Base-by-base conservation (phyloP, 2,329 filamentous ascomycete genomes). In the Fusarium sp. region DNA sequence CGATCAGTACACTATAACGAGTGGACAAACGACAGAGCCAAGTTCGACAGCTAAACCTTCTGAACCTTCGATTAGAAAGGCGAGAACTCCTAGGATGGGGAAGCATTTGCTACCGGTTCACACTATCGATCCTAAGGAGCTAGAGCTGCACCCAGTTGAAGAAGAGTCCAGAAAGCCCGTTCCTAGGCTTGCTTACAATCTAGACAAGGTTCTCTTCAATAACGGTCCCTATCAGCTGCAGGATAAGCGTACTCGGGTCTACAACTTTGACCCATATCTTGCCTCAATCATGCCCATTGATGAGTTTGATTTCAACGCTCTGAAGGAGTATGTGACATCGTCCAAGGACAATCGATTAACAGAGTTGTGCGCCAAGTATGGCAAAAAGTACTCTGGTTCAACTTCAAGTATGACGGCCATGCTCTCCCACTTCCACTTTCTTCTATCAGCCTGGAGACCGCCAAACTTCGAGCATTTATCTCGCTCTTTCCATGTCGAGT, bases 261-360 rank as follows among this genome's bases (percentile, higher is more conserved):
- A 90, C 85, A 99, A 99, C 78, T 99, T 99, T 74, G 95, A 99
- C 76, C 96, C 97, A 0, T 98, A 98, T 75, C 86, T 99, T 21
- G 89, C 94, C 63, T 90, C 89, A 53, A 97, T 99, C 73, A 98
- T 98, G 93, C 94, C 96, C 3, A 90, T 96, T 18, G 84, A 88
- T 4, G 93, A 99, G 76, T 99, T 99, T 75, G 93, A 99, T 76
- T 99, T 97, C 78, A 87, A 92, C 60, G 90, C 93, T 6, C 80
- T 99, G 55, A 93, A 92, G 77, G 86, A 90, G 67, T 99, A 97
- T 79, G 89, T 97, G 69, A 98, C 94, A 0, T 98, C 96, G 1
- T 98, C 95, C 12, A 90, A 92, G 77, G 96, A 99, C 76, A 80
- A 82, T 8, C 88, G 85, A 7, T 84, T 99, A 15, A 86, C 91